Evolutionary conservation across 768 basidiomycete genomes (phyloP).

Genomic region (Hortiboletus flavorubellus): DNA sequence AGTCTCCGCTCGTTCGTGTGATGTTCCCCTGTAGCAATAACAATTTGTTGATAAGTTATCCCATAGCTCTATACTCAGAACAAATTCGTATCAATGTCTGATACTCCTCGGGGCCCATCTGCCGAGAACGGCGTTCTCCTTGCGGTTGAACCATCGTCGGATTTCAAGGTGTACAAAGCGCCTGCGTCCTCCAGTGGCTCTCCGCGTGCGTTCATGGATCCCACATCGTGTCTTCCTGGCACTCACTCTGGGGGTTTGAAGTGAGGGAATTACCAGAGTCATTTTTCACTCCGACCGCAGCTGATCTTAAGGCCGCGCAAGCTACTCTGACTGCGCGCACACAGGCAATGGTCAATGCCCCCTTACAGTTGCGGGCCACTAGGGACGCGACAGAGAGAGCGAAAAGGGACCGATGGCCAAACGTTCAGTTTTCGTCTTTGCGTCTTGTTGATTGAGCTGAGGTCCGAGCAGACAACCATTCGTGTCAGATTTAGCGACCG

Average conservation of each 20-base stretch:
- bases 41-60: conserved; percentile 15
- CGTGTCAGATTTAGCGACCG: conserved; percentile 79
- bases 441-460: conserved; percentile 9
- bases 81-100: conserved; percentile 23
- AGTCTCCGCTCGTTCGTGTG: conserved; percentile 7
- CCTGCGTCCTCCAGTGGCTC: conserved; percentile 29
- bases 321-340: conserved; percentile 57
- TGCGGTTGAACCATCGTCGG: conserved; percentile 9
- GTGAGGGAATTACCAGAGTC: conserved; percentile 61
- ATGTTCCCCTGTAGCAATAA: conserved; percentile 7
- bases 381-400: conserved; percentile 60
- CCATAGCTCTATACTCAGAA: conserved; percentile 13
- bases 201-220: conserved; percentile 32
- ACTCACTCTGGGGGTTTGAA: conserved; percentile 13
- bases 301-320: conserved; percentile 71
- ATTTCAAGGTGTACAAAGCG: conserved; percentile 51
- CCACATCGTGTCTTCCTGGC: background rate
- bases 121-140: background rate
- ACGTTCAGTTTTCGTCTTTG: conserved; percentile 37
- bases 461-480: conserved; percentile 62
- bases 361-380: conserved; percentile 60
- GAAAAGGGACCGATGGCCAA: conserved; percentile 69
- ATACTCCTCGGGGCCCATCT: conserved; percentile 13
- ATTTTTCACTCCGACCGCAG: conserved; percentile 67
- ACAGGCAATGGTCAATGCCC: conserved; percentile 63